Percentiles rank a stretch among this genome's conserved stretches.
Conservation (phyloP, 2,329 filamentous ascomycete genomes). For the Scedosporium minutisporum region DNA sequence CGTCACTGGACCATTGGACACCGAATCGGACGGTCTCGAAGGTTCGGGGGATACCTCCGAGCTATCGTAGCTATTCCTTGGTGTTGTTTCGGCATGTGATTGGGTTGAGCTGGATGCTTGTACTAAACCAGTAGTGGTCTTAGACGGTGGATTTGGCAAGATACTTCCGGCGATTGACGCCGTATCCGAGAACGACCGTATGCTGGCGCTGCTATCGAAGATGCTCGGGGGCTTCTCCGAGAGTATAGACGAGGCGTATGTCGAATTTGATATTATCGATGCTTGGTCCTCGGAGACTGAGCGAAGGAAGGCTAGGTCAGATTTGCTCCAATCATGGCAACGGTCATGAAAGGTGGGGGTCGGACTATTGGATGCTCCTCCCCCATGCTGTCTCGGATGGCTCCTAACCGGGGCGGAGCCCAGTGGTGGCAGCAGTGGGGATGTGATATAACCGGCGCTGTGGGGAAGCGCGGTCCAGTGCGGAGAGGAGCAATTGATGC, state of each 20-base stretch:
- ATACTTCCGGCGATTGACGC: slow-evolving; percentile 29
- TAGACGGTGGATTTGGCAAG: slow-evolving; percentile 29
- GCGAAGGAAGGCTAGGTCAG: slow-evolving; percentile 3
- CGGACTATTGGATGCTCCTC: not conserved
- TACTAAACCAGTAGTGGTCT: slow-evolving; percentile 12
- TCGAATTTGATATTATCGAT: slow-evolving; percentile 24
- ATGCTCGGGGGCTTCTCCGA: slow-evolving; percentile 26
- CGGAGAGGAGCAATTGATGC: not conserved
- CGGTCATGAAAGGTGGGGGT: not conserved
- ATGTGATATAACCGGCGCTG: not conserved
- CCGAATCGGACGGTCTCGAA: not conserved
- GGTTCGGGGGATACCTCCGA: slow-evolving; percentile 9
- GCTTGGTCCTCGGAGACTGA: slow-evolving; percentile 20
- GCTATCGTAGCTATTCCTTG: slow-evolving; percentile 15
- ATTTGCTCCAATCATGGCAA: not conserved
- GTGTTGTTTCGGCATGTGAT: slow-evolving; percentile 12
- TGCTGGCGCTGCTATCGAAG: slow-evolving; percentile 24
- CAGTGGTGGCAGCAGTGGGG: not conserved
- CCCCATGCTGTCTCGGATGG: too few species aligned
- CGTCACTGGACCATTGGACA: not conserved
- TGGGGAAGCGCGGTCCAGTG: not conserved
- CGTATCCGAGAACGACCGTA: slow-evolving; percentile 28
- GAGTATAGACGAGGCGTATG: slow-evolving; percentile 21
- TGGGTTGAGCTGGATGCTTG: slow-evolving; percentile 7
- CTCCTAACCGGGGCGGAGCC: too few species aligned